Evolutionary conservation across 2,329 filamentous ascomycete species (phyloP).

Genomic region (Sphaerulina populicola): DNA sequence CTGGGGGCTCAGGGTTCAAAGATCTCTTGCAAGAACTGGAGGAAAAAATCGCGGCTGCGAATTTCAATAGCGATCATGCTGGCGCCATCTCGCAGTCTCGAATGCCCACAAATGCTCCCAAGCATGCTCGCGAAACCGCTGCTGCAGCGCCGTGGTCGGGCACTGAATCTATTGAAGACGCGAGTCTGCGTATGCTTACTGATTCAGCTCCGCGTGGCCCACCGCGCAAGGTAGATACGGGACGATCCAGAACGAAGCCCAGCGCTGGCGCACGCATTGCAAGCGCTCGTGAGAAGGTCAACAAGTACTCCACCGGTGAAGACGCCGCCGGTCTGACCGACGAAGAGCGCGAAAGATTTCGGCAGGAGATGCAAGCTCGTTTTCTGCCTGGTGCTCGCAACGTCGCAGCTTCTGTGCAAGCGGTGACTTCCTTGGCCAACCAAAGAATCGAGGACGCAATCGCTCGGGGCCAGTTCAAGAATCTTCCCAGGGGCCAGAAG

Average conservation of each 20-base stretch:
- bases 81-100: slow-evolving; percentile 8
- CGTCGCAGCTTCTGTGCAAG: slow-evolving; percentile 68
- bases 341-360: slow-evolving; percentile 62
- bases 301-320: slow-evolving; percentile 43
- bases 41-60: slow-evolving; percentile 50
- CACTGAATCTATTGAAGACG: slow-evolving; percentile 63
- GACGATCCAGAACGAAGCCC: slow-evolving; percentile 32
- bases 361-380: slow-evolving; percentile 67
- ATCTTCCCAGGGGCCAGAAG: slow-evolving; percentile 70
- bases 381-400: slow-evolving; percentile 65
- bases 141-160: slow-evolving; percentile 68
- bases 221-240: slow-evolving; percentile 40
- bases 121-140: slow-evolving; percentile 63
- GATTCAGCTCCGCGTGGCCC: slow-evolving; percentile 43
- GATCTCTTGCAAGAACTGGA: slow-evolving; percentile 52
- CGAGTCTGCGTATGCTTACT: slow-evolving; percentile 68
- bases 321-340: slow-evolving; percentile 54
- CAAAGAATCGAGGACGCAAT: slow-evolving; percentile 92
- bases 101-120: slow-evolving; percentile 48
- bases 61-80: slow-evolving; percentile 47
- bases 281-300: slow-evolving; percentile 51
- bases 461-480: slow-evolving; percentile 76
- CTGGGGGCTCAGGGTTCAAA: slow-evolving; percentile 44
- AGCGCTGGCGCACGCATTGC: slow-evolving; percentile 47
- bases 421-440: slow-evolving; percentile 75